These are phyloP conservation scores for Solanum arcanum DNA, from an alignment of 257 asterid species.

Conservation along the genomic window DNA sequence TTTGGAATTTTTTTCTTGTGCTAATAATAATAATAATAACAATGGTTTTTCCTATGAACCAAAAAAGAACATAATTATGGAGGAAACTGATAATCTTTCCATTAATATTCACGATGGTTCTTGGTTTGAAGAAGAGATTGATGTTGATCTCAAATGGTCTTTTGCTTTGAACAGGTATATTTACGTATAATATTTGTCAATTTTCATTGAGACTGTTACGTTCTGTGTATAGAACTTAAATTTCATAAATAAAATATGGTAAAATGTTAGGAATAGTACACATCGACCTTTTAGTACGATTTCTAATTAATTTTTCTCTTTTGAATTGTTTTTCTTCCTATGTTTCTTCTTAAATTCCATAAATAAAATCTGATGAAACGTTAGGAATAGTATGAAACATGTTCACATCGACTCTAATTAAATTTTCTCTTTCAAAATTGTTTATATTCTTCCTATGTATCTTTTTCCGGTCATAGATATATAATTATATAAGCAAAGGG, in stretches of 20 bases:
- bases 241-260: not conserved
- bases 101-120: conserved; percentile 12
- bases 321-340: no score
- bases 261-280: not conserved
- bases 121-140: conserved; percentile 95
- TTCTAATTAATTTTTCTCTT: no score
- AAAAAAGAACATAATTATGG: conserved; percentile 1
- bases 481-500: not conserved
- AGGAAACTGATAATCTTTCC: conserved; percentile 8
- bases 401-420: not conserved
- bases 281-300: not conserved
- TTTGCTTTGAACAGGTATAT: conserved; percentile 74
- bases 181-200: not conserved
- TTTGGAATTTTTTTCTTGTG: conserved; percentile 37
- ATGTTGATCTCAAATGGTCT: conserved; percentile 89
- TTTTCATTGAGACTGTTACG: not conserved
- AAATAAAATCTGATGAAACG: not conserved
- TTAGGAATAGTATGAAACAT: not conserved
- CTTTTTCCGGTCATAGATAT: not conserved
- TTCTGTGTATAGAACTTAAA: not conserved
- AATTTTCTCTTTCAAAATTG: not conserved
- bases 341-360: not conserved
- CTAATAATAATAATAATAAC: conserved; percentile 34
- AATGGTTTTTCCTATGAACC: conserved; percentile 1
- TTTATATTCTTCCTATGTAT: not conserved